A percentile compares a stretch with the other conserved stretches of the same genome.
These are phyloP conservation scores for Colletotrichum sp. DNA, from an alignment of 2,329 filamentous ascomycete species.

Conservation along the genomic window DNA sequence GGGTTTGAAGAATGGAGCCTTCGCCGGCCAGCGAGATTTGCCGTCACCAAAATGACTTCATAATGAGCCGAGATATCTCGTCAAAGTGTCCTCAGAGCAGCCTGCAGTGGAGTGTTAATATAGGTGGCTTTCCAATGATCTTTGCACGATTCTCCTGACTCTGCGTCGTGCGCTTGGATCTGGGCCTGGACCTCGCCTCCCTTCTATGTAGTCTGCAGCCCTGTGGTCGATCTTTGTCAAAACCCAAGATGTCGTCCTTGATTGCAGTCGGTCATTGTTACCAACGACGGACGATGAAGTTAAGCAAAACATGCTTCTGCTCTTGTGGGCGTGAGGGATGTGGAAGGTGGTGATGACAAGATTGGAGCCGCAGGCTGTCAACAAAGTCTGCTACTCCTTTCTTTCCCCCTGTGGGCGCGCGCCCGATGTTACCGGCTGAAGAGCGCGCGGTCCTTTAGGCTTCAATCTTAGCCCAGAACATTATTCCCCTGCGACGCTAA, in stretches of 20 bases:
- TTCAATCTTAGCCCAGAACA: neutral
- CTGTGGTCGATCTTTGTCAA: neutral
- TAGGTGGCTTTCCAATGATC: neutral
- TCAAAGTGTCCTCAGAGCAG: neutral
- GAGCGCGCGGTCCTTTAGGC: neutral
- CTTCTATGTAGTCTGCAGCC: neutral
- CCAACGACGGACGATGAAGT: neutral
- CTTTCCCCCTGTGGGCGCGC: neutral
- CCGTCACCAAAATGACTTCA: conserved; percentile 13
- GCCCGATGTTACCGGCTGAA: neutral
- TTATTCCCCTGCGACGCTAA: neutral
- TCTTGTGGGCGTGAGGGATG: neutral
- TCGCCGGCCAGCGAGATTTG: neutral
- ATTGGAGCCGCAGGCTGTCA: neutral
- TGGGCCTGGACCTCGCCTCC: neutral
- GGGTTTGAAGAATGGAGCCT: neutral
- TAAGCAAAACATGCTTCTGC: neutral
- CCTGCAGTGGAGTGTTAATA: neutral
- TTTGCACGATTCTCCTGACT: neutral
- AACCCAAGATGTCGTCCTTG: neutral
- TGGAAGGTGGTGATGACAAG: neutral
- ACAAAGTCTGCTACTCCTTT: neutral
- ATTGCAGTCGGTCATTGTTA: neutral
- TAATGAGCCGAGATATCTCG: conserved; percentile 18
- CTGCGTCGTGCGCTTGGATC: neutral